A percentile compares a stretch with the other conserved stretches of the same genome.
These are phyloP conservation scores for Kockiozyma suomiensis DNA, from an alignment of 805 yeast species.

Conservation along the genomic window DNA sequence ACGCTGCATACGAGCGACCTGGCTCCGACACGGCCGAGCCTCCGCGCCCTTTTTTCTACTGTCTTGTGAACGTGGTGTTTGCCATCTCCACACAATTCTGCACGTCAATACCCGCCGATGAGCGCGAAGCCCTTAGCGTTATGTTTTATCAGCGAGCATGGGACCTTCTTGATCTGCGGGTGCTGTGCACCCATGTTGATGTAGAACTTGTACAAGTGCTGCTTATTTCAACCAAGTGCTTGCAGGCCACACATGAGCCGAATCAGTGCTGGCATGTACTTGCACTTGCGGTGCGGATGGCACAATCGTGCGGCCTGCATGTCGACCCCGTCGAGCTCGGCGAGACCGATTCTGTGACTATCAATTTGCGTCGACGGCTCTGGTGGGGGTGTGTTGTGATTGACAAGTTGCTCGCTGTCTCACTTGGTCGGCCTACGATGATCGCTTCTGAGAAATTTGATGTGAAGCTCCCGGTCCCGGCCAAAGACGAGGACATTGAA, in stretches of 20 bases:
- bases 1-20: background rate
- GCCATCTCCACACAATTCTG: background rate
- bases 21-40: background rate
- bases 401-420: slow-evolving; percentile 38
- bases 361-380: slow-evolving; percentile 37
- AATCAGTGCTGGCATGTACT: slow-evolving; percentile 50
- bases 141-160: background rate
- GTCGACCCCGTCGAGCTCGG: slow-evolving; percentile 36
- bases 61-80: background rate
- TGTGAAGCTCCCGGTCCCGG: slow-evolving; percentile 32
- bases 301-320: slow-evolving; percentile 49
- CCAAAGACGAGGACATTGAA: slow-evolving; percentile 36
- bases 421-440: slow-evolving; percentile 41
- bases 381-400: slow-evolving; percentile 41
- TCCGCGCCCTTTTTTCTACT: background rate
- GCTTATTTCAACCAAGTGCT: slow-evolving; percentile 37
- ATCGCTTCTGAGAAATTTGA: slow-evolving; percentile 26
- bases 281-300: slow-evolving; percentile 50
- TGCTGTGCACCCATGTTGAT: background rate
- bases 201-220: slow-evolving; percentile 37
- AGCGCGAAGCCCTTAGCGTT: background rate
- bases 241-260: slow-evolving; percentile 39
- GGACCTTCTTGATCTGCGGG: background rate
- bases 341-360: slow-evolving; percentile 31
- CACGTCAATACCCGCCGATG: background rate